These are phyloP conservation scores for Begonia fuchsioides DNA, from an alignment of 306 rosid species.

Conservation along the genomic window DNA sequence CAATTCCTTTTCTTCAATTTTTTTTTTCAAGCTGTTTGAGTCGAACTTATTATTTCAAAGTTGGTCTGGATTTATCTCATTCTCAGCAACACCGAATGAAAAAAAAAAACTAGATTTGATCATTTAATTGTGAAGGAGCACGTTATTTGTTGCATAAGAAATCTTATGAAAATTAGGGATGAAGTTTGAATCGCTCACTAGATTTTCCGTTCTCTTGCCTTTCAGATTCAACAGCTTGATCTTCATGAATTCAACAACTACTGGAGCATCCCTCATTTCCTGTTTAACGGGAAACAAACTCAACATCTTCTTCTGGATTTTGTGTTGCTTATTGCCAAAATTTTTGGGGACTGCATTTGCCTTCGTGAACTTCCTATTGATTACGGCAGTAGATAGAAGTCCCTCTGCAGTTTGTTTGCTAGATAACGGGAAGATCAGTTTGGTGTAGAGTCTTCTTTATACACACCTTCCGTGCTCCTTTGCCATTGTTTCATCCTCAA, in stretches of 20 bases:
- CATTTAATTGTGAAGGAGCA: too few relatives aligned
- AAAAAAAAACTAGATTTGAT: too few relatives aligned
- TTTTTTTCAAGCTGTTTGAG: too few relatives aligned
- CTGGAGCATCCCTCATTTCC: constrained; percentile 81
- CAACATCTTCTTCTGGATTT: constrained; percentile 63
- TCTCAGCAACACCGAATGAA: too few relatives aligned
- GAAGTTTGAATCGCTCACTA: too few relatives aligned
- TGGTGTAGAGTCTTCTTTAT: constrained; percentile 16
- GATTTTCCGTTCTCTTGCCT: background rate
- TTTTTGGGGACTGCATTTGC: constrained; percentile 80
- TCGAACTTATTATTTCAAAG: too few relatives aligned
- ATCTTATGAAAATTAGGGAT: too few relatives aligned
- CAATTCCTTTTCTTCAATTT: too few relatives aligned
- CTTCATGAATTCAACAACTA: constrained; percentile 91
- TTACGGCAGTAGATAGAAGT: constrained; percentile 69
- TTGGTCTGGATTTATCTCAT: too few relatives aligned
- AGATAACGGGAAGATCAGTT: constrained; percentile 20
- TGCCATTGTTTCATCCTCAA: constrained; percentile 14
- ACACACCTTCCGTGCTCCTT: constrained; percentile 4
- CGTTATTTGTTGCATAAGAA: too few relatives aligned
- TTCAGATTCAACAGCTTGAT: constrained; percentile 55
- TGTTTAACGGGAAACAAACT: constrained; percentile 87
- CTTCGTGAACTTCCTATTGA: constrained; percentile 50
- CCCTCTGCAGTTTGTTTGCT: constrained; percentile 38
- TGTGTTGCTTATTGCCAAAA: constrained; percentile 67